phyloP scores from a whole-genome alignment of 225 moss, liverwort and hornwort species.

The Pseudisothecium myosuroides region DNA sequence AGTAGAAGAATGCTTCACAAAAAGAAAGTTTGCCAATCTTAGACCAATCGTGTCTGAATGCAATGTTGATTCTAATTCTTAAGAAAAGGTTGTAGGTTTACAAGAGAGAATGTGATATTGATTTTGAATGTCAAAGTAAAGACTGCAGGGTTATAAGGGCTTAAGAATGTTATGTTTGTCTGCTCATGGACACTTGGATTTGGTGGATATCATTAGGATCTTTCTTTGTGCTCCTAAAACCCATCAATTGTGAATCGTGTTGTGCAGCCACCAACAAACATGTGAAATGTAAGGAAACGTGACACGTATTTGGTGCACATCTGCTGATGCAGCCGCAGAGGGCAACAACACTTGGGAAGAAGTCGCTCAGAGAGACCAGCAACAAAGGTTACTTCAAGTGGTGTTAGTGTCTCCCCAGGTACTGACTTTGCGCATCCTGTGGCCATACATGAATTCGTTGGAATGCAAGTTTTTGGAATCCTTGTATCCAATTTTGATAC shows the following conservation, averaged over 20 bases:
- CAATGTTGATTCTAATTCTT: neutral
- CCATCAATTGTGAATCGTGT: neutral
- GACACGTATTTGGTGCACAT: neutral
- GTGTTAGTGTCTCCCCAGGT: conserved; percentile 75
- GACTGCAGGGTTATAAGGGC: neutral
- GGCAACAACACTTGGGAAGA: neutral
- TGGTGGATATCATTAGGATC: neutral
- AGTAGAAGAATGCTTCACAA: neutral
- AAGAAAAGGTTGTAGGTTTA: neutral
- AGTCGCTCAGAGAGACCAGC: neutral
- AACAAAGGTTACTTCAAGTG: conserved; percentile 47
- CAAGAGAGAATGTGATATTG: neutral
- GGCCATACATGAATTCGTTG: neutral
- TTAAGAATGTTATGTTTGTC: neutral
- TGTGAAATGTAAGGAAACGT: neutral
- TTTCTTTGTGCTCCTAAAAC: neutral
- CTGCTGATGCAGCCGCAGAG: neutral
- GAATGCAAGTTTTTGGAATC: neutral
- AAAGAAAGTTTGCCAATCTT: neutral
- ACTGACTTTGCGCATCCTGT: neutral
- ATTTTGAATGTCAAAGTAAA: neutral
- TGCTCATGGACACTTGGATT: neutral
- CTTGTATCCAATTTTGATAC: neutral
- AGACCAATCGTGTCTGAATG: neutral
- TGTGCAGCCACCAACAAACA: neutral